Evolutionary conservation across 2,329 filamentous ascomycete genomes (phyloP).

Genomic region (Alternaria rosae): DNA sequence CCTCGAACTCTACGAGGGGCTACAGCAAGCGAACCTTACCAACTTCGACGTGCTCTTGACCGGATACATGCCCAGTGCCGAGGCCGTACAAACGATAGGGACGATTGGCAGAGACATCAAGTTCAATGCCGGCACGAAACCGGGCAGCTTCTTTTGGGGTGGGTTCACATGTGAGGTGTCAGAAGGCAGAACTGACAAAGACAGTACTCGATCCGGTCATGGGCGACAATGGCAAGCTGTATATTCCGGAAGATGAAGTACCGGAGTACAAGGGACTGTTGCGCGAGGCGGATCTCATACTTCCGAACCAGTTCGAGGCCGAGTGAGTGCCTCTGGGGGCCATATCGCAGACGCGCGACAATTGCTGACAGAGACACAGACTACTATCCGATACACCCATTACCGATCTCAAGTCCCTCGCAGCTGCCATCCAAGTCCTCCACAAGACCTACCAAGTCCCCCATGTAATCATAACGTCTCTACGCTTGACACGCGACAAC

Average conservation of each 20-base stretch:
- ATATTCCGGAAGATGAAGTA: constrained; percentile 90
- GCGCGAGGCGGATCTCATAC: constrained; percentile 83
- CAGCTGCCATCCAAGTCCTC: constrained; percentile 75
- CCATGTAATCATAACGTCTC: constrained; percentile 91
- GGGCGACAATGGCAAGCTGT: constrained; percentile 92
- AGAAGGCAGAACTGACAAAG: constrained; percentile 20
- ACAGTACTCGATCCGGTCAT: constrained; percentile 93
- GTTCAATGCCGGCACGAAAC: constrained; percentile 65
- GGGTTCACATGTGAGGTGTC: constrained; percentile 22
- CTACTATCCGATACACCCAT: constrained; percentile 87
- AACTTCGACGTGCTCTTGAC: constrained; percentile 95
- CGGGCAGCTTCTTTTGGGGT: constrained; percentile 90
- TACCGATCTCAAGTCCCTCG: constrained; percentile 74
- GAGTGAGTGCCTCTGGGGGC: constrained; percentile 67
- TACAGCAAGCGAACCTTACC: constrained; percentile 83
- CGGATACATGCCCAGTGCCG: constrained; percentile 90
- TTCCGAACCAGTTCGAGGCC: constrained; percentile 97
- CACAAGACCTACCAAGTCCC: constrained; percentile 80
- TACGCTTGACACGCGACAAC: constrained; percentile 70
- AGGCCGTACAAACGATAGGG: constrained; percentile 83
- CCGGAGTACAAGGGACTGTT: constrained; percentile 86
- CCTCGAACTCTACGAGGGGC: constrained; percentile 79
- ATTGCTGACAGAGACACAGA: constrained; percentile 54
- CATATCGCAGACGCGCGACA: not conserved
- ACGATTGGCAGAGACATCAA: constrained; percentile 83